Conservation (phyloP, 352 stramenopile genomes). For the Lagenidium sp. region DNA sequence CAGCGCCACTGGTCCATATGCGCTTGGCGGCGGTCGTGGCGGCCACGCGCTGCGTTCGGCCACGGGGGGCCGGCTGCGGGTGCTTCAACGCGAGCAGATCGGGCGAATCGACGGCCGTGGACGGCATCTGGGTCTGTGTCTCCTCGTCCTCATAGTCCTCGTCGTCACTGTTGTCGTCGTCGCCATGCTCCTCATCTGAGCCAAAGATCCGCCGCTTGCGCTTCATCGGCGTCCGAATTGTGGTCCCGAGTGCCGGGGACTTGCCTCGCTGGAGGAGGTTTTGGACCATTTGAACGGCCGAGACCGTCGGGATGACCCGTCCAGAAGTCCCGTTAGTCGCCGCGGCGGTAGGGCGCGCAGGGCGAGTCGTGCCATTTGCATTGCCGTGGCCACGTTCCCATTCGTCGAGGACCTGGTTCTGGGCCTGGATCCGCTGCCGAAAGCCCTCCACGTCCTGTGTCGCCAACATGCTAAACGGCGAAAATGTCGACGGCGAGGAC, state of each 20-base stretch:
- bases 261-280: no score
- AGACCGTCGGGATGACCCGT: background rate
- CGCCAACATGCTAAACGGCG: background rate
- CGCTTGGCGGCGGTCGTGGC: no score
- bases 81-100: conserved; percentile 7
- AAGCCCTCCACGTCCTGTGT: background rate
- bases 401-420: background rate
- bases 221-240: background rate
- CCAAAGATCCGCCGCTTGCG: background rate
- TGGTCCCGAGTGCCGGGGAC: no score
- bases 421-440: background rate
- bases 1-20: no score
- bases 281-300: background rate
- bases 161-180: background rate
- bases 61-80: background rate
- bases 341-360: no score
- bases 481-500: background rate
- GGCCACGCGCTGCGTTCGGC: background rate
- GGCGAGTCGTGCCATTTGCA: no score
- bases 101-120: conserved; percentile 7
- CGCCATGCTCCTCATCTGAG: background rate
- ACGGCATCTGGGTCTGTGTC: background rate
- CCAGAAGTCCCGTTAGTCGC: no score
- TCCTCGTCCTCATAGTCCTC: background rate
- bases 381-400: no score